phyloP scores from a whole-genome alignment of 139 green algal genomes.

The Raphidocelis subcapitata region DNA sequence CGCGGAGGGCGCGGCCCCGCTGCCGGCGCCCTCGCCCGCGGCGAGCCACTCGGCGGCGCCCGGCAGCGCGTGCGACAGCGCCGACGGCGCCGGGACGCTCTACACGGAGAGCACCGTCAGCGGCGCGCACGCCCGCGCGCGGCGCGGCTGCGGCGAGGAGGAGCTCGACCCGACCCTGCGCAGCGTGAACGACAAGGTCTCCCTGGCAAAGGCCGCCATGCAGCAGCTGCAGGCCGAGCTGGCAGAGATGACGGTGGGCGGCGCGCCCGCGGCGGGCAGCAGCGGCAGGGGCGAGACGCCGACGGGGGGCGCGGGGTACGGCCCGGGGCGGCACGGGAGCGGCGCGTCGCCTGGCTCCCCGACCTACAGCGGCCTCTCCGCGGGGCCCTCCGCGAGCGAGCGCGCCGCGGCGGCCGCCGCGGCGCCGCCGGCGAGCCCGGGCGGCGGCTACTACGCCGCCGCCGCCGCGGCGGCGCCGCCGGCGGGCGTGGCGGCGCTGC shows the following conservation, averaged over 20 bases:
- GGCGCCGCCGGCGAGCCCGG: too few species aligned
- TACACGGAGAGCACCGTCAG: background rate
- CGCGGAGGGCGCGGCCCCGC: background rate
- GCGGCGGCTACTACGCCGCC: too few species aligned
- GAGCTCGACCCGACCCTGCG: slow-evolving; percentile 18
- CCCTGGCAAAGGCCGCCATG: slow-evolving; percentile 22
- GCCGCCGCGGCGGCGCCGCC: too few species aligned
- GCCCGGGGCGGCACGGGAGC: too few species aligned
- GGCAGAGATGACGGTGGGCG: slow-evolving; percentile 19
- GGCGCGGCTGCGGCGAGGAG: too few species aligned
- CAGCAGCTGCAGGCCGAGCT: slow-evolving; percentile 28
- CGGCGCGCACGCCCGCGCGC: background rate
- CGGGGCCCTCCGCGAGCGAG: background rate
- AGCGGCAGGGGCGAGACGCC: background rate
- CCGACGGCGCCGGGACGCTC: background rate
- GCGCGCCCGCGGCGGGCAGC: background rate
- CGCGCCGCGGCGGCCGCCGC: background rate
- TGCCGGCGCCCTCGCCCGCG: too few species aligned
- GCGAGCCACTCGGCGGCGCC: background rate
- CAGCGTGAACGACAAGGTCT: slow-evolving; percentile 18
- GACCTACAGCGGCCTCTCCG: slow-evolving; percentile 3
- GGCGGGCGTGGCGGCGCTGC: too few species aligned
- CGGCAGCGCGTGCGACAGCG: background rate
- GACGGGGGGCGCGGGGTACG: background rate
- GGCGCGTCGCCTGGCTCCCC: too few species aligned